These are phyloP conservation scores for Agrocybe pediades DNA, from an alignment of 768 basidiomycete species.

Conservation along the genomic window DNA sequence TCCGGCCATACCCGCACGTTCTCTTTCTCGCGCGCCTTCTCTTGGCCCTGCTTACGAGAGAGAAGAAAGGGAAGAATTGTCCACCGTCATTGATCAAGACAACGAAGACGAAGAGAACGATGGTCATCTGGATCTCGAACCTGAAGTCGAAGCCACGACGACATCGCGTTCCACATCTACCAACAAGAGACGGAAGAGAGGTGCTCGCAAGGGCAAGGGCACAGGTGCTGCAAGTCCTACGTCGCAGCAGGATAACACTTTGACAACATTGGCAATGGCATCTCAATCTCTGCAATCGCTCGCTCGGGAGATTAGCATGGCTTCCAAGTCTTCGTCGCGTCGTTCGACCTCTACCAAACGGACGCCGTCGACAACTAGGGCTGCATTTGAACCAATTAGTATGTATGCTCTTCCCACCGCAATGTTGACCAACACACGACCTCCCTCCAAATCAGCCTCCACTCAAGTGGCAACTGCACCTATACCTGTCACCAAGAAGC, in stretches of 20 bases:
- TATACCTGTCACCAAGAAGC: conserved; percentile 65
- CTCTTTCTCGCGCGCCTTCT: conserved; percentile 66
- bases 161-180: conserved; percentile 68
- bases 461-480: conserved; percentile 22
- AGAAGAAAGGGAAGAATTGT: conserved; percentile 46
- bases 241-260: conserved; percentile 51
- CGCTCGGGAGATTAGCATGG: conserved; percentile 80
- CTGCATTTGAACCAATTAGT: conserved; percentile 45
- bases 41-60: conserved; percentile 52
- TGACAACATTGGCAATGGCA: conserved; percentile 74
- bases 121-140: conserved; percentile 35
- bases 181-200: conserved; percentile 81
- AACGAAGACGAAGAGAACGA: conserved; percentile 49
- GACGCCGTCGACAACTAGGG: conserved; percentile 21
- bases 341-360: conserved; percentile 32
- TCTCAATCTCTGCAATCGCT: conserved; percentile 82
- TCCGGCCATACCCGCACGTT: conserved; percentile 53
- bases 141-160: conserved; percentile 35
- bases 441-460: conserved; percentile 18
- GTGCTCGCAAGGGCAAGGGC: conserved; percentile 82
- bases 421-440: conserved; percentile 25
- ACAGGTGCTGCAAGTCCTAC: conserved; percentile 27
- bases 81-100: conserved; percentile 58
- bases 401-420: conserved; percentile 45
- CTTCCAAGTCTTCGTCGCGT: conserved; percentile 47